Evolutionary conservation across 331 rosid species (phyloP), one percentile per base, ranked within the genome.

Genomic region (Telfairia occidentalis): DNA sequence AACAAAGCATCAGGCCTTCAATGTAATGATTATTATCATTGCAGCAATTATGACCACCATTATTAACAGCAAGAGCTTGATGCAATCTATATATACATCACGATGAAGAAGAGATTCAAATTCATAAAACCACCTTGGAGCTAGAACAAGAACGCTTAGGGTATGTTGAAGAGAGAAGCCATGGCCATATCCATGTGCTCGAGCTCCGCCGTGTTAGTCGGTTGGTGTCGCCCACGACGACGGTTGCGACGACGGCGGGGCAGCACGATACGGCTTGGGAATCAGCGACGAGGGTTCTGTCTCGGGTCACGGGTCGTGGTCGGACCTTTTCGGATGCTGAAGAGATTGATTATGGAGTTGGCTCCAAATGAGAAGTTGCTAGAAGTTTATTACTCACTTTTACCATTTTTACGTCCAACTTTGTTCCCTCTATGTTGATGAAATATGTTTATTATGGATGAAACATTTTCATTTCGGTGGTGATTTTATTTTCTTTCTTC

Each of bases 361-460:
- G 87, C 88, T 23, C 93, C 99, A 21, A 90, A 83, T 69, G 87
- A 82, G 50, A 54, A 72, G 61, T 90, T 89, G 73, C 48, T 89
- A 5, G 92, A 92, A 60, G 92, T 89, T 76, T 90, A 82, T 66
- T 90, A 77, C 82, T 85, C 90, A 82, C 89, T 92, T 80, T 19
- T 90, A 32, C 92, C 97, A 18, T 75, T 92, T 77, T 77, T 95
- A 73, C 92, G 96, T 19, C 96, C 97, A 12, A 92, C 90, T 38
- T 69, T 90, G 55, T 92, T 95, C 82, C 97, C 99, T 50, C 87
- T 95, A 29, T 92, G 96, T 82, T 92, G 75, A 92, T 54, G 24
- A 38, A 18, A 61, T 55, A 26, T 42, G 57, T 71, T 52, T 8
- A 48, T 24, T 5, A 48, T 37, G 57, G 70, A 46, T 37, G 53